Evolutionary conservation across 192 early-diverging fungal genomes (phyloP), one percentile per base, ranked within the genome.

Genomic region (Backusella liffmaniae): DNA sequence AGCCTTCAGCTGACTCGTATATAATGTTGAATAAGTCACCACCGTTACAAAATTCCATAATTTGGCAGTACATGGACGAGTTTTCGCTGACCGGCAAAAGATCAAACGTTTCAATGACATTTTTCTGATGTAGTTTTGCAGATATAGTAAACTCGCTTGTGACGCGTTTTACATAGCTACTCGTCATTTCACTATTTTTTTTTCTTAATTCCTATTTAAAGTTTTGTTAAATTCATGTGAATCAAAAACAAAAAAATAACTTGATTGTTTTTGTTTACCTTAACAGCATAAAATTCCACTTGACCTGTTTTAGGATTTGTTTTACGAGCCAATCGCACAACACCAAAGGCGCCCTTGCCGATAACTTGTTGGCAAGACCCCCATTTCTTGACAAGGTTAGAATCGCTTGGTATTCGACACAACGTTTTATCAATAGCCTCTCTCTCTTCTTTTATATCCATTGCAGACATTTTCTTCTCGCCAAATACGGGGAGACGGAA

Each of bases 1-100:
- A 73, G 8, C 84, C 80, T 7, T 86, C 86, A 21, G 79, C 76
- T 32, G 83, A 79, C n/a, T 94, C 94, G 70, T 89, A 86, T 62
- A 96, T 94, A 21, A 91, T 67, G 21, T 80, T 77, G 77, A 88
- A 95, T 56, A 96, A 73, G 78, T 96, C 95, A 4, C 95, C 95
- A 21, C 92, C 94, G 15, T 87, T 78, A 56, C 92, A 93, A 80
- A 90, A 96, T 74, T 96, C 94, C 93, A 96, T 95, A 16, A 96
- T 92, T 73, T 90, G 86, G n/a, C 85, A 85, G 49, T 86, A 90
- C 37, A 81, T 82, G 21, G 77, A 34, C 32, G 84, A 78, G 44
- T 87, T 87, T 56, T 93, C 92, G 46, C 89, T 90, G 34, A 91
- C 88, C 35, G 86, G 88, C n/a, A 89, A 72, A 65, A 96, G 81